Percentiles rank a stretch among this genome's conserved stretches.
Evolutionary conservation across 139 green algal genomes (phyloP).

Genomic region (Parachlorella kessleri): DNA sequence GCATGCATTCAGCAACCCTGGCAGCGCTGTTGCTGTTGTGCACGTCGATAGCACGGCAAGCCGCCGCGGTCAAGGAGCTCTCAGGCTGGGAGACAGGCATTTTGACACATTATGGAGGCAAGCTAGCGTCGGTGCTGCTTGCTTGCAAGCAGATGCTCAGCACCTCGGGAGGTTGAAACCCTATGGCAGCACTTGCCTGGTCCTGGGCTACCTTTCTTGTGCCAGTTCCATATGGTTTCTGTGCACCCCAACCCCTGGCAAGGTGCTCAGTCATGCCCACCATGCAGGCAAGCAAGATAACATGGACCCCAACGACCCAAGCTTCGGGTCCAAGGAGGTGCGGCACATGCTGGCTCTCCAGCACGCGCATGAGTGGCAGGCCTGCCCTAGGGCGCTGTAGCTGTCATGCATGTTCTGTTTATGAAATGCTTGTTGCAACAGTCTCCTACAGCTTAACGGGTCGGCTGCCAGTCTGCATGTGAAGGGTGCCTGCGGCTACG

Average conservation of each 20-base stretch:
- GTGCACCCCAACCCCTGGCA: no score
- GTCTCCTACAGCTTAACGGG: background rate
- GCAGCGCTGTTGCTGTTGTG: no score
- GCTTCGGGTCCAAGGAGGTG: constrained; percentile 31
- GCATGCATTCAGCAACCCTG: no score
- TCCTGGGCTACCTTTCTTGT: no score
- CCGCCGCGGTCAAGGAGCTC: background rate
- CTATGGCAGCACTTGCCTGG: no score
- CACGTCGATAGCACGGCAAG: background rate
- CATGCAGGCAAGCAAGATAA: no score
- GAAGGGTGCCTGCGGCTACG: constrained; percentile 31
- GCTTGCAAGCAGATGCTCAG: no score
- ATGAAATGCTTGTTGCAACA: background rate
- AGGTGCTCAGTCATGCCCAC: no score
- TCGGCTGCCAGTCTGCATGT: background rate
- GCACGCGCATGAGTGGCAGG: background rate
- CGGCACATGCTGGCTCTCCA: background rate
- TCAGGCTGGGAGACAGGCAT: background rate
- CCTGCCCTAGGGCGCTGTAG: background rate
- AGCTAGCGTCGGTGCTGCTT: no score
- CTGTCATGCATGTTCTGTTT: background rate
- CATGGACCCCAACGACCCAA: constrained; percentile 34
- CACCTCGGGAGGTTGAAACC: no score
- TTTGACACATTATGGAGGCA: background rate
- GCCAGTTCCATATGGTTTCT: no score